These are phyloP conservation scores for Cladorrhinum sp. DNA, from an alignment of 2,329 filamentous ascomycete genomes.

Conservation along the genomic window DNA sequence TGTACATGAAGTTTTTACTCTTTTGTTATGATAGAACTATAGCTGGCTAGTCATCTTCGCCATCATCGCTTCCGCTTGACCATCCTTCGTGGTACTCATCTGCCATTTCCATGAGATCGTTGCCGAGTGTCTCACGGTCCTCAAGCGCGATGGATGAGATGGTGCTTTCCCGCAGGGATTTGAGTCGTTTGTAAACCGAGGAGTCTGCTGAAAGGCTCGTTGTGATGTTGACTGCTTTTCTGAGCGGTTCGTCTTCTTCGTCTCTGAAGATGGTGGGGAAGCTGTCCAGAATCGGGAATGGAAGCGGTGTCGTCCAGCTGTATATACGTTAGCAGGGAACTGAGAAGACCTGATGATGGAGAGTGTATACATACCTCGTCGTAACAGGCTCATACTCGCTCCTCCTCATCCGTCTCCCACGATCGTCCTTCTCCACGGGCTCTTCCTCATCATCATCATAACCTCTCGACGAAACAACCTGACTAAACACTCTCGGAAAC, in stretches of 20 bases:
- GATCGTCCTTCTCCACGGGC: slow-evolving; percentile 28
- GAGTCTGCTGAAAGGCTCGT: slow-evolving; percentile 72
- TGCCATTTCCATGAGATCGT: slow-evolving; percentile 75
- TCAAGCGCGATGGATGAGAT: slow-evolving; percentile 65
- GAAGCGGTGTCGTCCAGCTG: slow-evolving; percentile 51
- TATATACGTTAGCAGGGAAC: neutral
- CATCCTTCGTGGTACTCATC: slow-evolving; percentile 89
- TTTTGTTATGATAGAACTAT: neutral
- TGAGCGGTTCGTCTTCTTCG: slow-evolving; percentile 33
- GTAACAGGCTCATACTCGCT: slow-evolving; percentile 31
- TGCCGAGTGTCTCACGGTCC: slow-evolving; percentile 79
- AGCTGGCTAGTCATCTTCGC: slow-evolving; percentile 53
- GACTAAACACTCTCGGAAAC: slow-evolving; percentile 42
- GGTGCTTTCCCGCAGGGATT: slow-evolving; percentile 62
- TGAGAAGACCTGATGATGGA: neutral
- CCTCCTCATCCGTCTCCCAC: slow-evolving; percentile 26
- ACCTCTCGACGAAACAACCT: slow-evolving; percentile 36
- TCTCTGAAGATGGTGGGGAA: slow-evolving; percentile 72
- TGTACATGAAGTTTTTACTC: no score
- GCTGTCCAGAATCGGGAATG: slow-evolving; percentile 78
- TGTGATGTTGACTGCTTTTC: slow-evolving; percentile 45
- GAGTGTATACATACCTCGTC: slow-evolving; percentile 16
- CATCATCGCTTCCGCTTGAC: slow-evolving; percentile 71
- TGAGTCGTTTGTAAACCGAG: slow-evolving; percentile 66
- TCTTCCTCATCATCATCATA: slow-evolving; percentile 31